These are phyloP conservation scores for Capillidium heterosporum DNA, from an alignment of 371 early-diverging fungal species.

Conservation along the genomic window DNA sequence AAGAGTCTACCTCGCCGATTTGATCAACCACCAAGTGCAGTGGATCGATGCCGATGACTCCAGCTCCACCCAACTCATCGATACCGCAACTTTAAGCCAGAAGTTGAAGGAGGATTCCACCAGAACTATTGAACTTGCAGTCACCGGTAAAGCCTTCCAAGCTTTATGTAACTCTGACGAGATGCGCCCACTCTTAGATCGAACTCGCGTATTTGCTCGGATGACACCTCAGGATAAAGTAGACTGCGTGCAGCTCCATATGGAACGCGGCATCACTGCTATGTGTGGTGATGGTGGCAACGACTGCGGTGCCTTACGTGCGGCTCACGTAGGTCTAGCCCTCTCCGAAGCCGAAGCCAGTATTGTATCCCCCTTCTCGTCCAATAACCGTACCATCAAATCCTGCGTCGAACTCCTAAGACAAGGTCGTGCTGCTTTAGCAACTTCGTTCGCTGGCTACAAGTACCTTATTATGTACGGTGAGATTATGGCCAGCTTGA, in stretches of 20 bases:
- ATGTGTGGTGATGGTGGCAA: constrained; percentile 96
- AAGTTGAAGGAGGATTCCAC: constrained; percentile 9
- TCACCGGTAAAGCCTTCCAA: constrained; percentile 52
- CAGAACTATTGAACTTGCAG: constrained; percentile 35
- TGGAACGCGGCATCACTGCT: constrained; percentile 53
- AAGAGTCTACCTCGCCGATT: constrained; percentile 28
- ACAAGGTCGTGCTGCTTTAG: constrained; percentile 58
- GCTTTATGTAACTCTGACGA: constrained; percentile 17
- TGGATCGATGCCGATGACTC: constrained; percentile 36
- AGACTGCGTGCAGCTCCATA: constrained; percentile 49
- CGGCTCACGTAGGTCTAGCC: constrained; percentile 80
- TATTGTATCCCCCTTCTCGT: constrained; percentile 71
- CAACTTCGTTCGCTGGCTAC: constrained; percentile 54
- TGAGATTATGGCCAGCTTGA: constrained; percentile 50
- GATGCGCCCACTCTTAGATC: constrained; percentile 25
- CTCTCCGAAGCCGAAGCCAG: constrained; percentile 72
- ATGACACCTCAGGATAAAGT: constrained; percentile 61
- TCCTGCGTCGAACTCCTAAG: constrained; percentile 54
- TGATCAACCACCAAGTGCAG: constrained; percentile 11
- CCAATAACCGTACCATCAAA: constrained; percentile 36
- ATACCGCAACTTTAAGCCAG: constrained; percentile 12
- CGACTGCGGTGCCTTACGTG: constrained; percentile 85
- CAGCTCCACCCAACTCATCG: constrained; percentile 15
- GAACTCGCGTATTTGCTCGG: constrained; percentile 53
- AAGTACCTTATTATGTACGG: constrained; percentile 56